Base-by-base conservation (phyloP, 768 basidiomycete genomes). In the Psilocybe azurescens region DNA sequence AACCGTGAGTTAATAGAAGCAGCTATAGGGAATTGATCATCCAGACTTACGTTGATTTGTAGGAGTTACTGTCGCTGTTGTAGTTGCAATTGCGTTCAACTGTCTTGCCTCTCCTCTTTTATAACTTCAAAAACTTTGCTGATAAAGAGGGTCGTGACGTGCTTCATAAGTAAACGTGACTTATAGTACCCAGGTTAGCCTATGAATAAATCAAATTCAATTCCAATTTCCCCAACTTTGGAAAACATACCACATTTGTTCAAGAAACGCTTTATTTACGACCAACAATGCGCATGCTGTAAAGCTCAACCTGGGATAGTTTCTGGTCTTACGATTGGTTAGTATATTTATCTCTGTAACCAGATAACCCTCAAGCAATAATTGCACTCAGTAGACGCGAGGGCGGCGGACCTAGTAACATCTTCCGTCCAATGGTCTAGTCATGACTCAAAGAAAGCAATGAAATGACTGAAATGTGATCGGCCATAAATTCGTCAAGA, bases 151-250 rank as follows among this genome's bases (percentile, higher is more conserved):
- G 32, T 53, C 52, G 33, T 38, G 52, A 53, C 33, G 9, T 38
- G 51, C 33, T 53, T 53, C 52, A 53, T 53, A 53, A 53, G 52
- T 53, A 38, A 38, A 38, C 52, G 52, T 53, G 52, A 53, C 52
- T 38, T 33, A 32, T 18, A 33, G 16, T 1, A 7, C 33, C 32
- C 52, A 53, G 33, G 52, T 53, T 18, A 5, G n/a, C n/a, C 33
- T 33, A n/a, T 33, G 14, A 53, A 53, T 36, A 36, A 30, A 14
- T 53, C 16, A 28, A 52, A 52, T 52, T 52, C 11, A 52, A n/a
- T 53, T 18, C 13, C 14, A 14, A 30, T 53, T 33, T 33, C n/a
- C 5, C 32, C 52, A 5, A 11, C 52, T 38, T n/a, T 44, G 41
- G 41, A 44, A 44, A 44, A 44, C 41, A 6, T 44, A 44, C 41